These are phyloP conservation scores for Pterocarpus santalinus DNA, from an alignment of 306 rosid genomes.

Conservation along the genomic window DNA sequence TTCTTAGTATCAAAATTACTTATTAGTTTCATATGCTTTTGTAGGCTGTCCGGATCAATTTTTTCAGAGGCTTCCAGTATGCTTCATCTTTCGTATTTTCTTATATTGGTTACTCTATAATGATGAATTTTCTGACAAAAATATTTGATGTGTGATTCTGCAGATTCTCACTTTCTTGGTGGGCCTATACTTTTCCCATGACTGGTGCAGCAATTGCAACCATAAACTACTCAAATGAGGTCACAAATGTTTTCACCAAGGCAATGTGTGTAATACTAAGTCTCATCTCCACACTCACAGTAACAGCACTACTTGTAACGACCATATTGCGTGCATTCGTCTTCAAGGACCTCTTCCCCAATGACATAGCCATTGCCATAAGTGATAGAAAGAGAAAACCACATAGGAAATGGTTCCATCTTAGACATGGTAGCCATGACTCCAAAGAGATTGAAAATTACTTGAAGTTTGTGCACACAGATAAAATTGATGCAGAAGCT, in stretches of 20 bases:
- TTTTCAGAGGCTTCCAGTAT: slow-evolving; percentile 86
- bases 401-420: slow-evolving; percentile 66
- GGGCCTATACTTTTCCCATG: slow-evolving; percentile 99
- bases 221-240: slow-evolving; percentile 77
- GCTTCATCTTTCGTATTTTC: slow-evolving; percentile 25
- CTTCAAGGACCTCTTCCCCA: slow-evolving; percentile 80
- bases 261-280: slow-evolving; percentile 62
- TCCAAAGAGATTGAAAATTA: slow-evolving; percentile 70
- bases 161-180: slow-evolving; percentile 95
- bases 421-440: slow-evolving; percentile 60
- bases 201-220: slow-evolving; percentile 97
- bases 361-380: slow-evolving; percentile 94
- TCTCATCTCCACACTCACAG: slow-evolving; percentile 61
- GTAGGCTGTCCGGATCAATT: slow-evolving; percentile 86
- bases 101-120: neutral
- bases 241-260: slow-evolving; percentile 64
- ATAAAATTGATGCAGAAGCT: slow-evolving; percentile 57
- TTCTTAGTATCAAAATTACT: slow-evolving; percentile 2
- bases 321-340: slow-evolving; percentile 84
- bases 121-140: slow-evolving; percentile 27
- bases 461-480: slow-evolving; percentile 65
- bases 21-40: slow-evolving; percentile 39
- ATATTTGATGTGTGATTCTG: slow-evolving; percentile 30
- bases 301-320: slow-evolving; percentile 60
- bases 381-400: slow-evolving; percentile 70